Evolutionary conservation across 176 grass and related monocot species (phyloP), one percentile per base, ranked within the genome.

Genomic region (Cocos nucifera): DNA sequence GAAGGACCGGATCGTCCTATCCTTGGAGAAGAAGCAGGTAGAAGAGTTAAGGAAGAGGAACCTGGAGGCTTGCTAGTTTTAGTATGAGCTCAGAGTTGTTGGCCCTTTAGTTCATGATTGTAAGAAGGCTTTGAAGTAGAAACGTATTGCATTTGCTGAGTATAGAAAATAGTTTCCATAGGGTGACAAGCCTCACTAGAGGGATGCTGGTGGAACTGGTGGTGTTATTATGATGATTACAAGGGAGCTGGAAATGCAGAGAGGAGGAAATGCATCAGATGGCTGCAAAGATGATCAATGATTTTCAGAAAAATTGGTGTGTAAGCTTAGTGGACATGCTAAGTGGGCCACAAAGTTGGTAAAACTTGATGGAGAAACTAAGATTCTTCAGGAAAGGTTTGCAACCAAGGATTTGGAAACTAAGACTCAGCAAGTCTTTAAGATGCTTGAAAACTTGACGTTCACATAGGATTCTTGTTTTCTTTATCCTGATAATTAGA

Each of bases 21-120:
- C 87, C 1, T 57, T 86, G 23, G 81, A 82, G 57, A 71, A 71
- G 49, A 65, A 55, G 61, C 70, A 69, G 57, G 65, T 77, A 67
- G 87, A 83, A 63, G 79, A 80, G 65, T 60, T 82, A 15, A 77
- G 82, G 60, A 86, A 77, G 61, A 77, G 63, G 73, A 82, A 86
- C 65, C 15, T 67, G 10, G 73, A 90, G 50, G 60, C 79, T 82
- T 79, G 73, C 62, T 73, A 69, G 9, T 90, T 86, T 16, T 75
- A 90, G 57, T 65, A 86, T 77, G 87, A 90, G 68, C 61, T 90
- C 56, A 90, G 73, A 79, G 72, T 80, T 66, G 79, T 90, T 76
- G 82, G 69, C 5, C 73, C 82, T 50, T 67, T 90, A 67, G 63
- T 79, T 18, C 57, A 63, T 55, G 62, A 72, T 15, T 86, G 83